Evolutionary conservation across 352 stramenopile species (phyloP).

Genomic region (Globisporangium ultimum): DNA sequence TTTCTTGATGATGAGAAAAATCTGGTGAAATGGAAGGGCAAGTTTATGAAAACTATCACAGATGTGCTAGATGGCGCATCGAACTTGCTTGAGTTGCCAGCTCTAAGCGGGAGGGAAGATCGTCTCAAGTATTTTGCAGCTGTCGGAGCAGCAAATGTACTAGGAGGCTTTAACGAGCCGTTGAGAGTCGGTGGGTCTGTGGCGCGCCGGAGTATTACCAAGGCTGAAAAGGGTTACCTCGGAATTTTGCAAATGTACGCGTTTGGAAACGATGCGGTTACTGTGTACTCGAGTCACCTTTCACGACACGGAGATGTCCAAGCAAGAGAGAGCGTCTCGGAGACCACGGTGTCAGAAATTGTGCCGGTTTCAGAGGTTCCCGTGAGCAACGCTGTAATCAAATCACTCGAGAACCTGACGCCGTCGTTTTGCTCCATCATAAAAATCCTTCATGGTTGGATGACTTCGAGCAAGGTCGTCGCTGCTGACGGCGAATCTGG

Average conservation of each 20-base stretch:
- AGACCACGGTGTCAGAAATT: slow-evolving; percentile 20
- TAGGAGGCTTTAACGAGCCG: slow-evolving; percentile 42
- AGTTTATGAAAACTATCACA: slow-evolving; percentile 21
- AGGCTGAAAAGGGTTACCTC: slow-evolving; percentile 1
- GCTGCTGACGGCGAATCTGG: slow-evolving; percentile 7
- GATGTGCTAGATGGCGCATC: slow-evolving; percentile 13
- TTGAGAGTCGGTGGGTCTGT: slow-evolving; percentile 39
- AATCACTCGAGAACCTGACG: slow-evolving; percentile 31
- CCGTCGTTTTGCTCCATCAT: slow-evolving; percentile 32
- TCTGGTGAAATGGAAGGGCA: slow-evolving; percentile 26
- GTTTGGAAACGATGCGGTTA: slow-evolving; percentile 33
- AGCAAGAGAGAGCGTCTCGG: not conserved
- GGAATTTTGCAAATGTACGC: slow-evolving; percentile 32
- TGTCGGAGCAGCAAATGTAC: slow-evolving; percentile 36
- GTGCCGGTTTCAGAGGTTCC: slow-evolving; percentile 22
- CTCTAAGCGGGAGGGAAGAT: slow-evolving; percentile 6
- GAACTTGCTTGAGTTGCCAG: slow-evolving; percentile 9
- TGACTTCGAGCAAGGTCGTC: slow-evolving; percentile 16
- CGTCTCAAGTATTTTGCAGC: slow-evolving; percentile 30
- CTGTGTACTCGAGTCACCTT: not conserved
- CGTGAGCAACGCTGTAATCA: slow-evolving; percentile 21
- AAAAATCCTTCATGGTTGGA: slow-evolving; percentile 39
- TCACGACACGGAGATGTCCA: not conserved
- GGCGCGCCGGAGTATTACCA: slow-evolving; percentile 10
- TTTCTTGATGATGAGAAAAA: slow-evolving; percentile 13